Base-by-base conservation (phyloP, 768 basidiomycete species). In the Trametes maxima region DNA sequence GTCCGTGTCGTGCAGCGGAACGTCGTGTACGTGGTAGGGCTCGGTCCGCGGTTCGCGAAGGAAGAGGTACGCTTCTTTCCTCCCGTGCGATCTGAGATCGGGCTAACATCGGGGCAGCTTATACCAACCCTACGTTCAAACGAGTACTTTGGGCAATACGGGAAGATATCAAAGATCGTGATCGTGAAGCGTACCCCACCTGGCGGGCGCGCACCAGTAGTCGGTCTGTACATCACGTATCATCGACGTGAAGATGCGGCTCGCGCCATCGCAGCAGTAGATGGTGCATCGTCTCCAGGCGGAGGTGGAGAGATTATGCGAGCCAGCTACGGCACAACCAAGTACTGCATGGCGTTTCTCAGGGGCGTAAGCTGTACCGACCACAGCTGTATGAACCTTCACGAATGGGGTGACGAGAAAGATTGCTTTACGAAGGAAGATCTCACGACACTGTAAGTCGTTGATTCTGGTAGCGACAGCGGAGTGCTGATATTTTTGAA, bases 381-480 rank as follows among this genome's bases (percentile, higher is more conserved):
- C 69, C 89, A 91, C 68, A 87, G 84, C 65, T 99, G 97, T 75
- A 89, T 95, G 87, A 91, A 92, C 72, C 77, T 95, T 45, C 97
- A 99, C 72, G 97, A 98, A 73, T 97, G 94, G 93, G 97, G 95
- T 36, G 97, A 98, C 63, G 96, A 98, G 75, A 91, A 94, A 57
- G 97, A 99, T 74, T 95, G 93, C 69, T 95, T 97, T 72, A 95
- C 95, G 0, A 95, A 95, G 76, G 95, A 98, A 73, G 96, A 98
- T 74, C 78, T 96, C 59, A 90, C 94, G 24, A 96, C 95, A 0
- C 76, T 95, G 94, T 96, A 71, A 48, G 85, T 81, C 2, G 54
- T 64, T 63, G 42, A 13, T 21, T 16, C 3, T 24, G 11, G 12
- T n/a, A 7, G 19, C 19, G 5, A 13, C 33, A 0, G 5, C 36